Evolutionary conservation across 257 asterid genomes (phyloP).

Genomic region (Cordia subcordata): DNA sequence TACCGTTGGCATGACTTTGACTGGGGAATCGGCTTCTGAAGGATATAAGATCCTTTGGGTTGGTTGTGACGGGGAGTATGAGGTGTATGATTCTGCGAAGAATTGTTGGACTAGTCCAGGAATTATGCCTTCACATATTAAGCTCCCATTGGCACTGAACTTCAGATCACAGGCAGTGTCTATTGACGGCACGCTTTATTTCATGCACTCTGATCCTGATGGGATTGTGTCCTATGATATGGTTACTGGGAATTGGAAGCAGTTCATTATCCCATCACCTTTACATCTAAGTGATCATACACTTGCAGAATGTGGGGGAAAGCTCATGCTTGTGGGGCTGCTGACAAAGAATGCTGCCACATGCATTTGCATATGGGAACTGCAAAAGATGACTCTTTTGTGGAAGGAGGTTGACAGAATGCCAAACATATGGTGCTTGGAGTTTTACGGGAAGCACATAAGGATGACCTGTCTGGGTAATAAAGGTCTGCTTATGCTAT

Average conservation of each 20-base stretch:
- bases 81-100: constrained; percentile 60
- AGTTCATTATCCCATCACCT: constrained; percentile 64
- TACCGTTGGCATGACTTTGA: constrained; percentile 74
- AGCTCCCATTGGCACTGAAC: constrained; percentile 75
- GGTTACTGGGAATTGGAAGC: constrained; percentile 63
- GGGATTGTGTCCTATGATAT: constrained; percentile 73
- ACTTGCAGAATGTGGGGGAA: constrained; percentile 73
- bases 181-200: constrained; percentile 49
- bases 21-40: constrained; percentile 25
- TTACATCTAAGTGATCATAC: constrained; percentile 58
- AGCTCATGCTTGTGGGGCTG: constrained; percentile 89
- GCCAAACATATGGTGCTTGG: constrained; percentile 99
- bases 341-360: constrained; percentile 90
- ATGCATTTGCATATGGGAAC: constrained; percentile 97
- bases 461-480: constrained; percentile 95
- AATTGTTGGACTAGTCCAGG: constrained; percentile 65
- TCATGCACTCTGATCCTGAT: constrained; percentile 82
- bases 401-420: constrained; percentile 99
- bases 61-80: constrained; percentile 76
- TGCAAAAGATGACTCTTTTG: constrained; percentile 91
- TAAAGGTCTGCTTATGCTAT: constrained; percentile 82
- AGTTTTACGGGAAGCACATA: constrained; percentile 96
- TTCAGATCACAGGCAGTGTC: constrained; percentile 80
- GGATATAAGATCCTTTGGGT: constrained; percentile 86
- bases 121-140: constrained; percentile 49